Base-by-base conservation (phyloP, 2,329 filamentous ascomycete genomes). In the Exophiala oligosperma region DNA sequence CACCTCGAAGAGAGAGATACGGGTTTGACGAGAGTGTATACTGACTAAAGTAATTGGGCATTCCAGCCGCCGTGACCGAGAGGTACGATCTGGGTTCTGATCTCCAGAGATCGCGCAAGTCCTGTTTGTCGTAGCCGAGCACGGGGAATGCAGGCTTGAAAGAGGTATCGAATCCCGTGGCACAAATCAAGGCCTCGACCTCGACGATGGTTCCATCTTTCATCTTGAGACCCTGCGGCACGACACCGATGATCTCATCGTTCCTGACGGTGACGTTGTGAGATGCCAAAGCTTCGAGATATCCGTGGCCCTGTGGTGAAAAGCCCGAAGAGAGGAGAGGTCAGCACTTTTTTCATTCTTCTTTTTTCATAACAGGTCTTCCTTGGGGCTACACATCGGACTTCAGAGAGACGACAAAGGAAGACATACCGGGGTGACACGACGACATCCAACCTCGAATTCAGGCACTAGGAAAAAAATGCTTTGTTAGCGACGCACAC, bases 71-170 rank as follows among this genome's bases (percentile, higher is more conserved):
- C 0, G 75, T 74, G 5, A 80, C 62, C 6, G 76, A 76, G 5
- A 81, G 66, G 67, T 82, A 82, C 8, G 47, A 49, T n/a, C 71
- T 65, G 3, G 69, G 67, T 76, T 77, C 81, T 12, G 44, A 37
- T 2, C 3, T 23, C 50, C 71, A 66, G 4, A 68, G 65, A 76
- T 70, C 64, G 23, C 46, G 29, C 3, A 60, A n/a, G 38, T 57
- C 50, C 1, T 68, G 67, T 9, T 62, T 28, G 26, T 28, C 61
- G 2, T 63, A 62, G 1, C 72, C 71, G 14, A 66, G 65, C 11
- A 75, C 64, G 4, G 68, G 63, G 52, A 74, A 73, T 2, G 67
- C 64, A 1, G 72, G 71, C 5, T 64, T 65, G 35, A 68, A 72
- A 2, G 67, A 68, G 5, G 72, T 74, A 40, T 74, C 66, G 46